phyloP scores from a whole-genome alignment of 2,329 filamentous ascomycete species.

The Ophiosphaerella herpotricha region DNA sequence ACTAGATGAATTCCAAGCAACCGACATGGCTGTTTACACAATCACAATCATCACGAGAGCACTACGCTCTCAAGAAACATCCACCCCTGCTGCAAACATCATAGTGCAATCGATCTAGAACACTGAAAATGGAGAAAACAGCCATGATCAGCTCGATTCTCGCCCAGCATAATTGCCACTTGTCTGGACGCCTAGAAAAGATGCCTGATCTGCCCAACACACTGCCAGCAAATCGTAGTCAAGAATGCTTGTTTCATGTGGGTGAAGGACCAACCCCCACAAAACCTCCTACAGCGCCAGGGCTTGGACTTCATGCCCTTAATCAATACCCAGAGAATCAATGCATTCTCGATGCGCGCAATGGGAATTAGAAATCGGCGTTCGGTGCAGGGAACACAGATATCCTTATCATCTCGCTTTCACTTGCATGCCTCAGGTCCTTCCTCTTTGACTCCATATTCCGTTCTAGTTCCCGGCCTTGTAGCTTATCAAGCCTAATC shows the following conservation, averaged over 20 bases:
- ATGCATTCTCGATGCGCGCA: constrained; percentile 13
- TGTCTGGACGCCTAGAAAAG: not conserved
- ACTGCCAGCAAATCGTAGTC: not conserved
- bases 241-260: constrained; percentile 4
- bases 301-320: constrained; percentile 16
- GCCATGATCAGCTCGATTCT: not conserved
- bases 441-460: constrained; percentile 17
- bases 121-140: not conserved
- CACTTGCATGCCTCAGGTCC: constrained; percentile 9
- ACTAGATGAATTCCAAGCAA: not conserved
- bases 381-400: not conserved
- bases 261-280: constrained; percentile 8
- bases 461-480: constrained; percentile 3
- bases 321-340: constrained; percentile 33
- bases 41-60: not conserved
- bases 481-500: constrained; percentile 2
- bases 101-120: not conserved
- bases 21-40: not conserved
- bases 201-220: not conserved
- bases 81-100: too few species aligned
- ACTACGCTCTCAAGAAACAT: not conserved
- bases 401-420: constrained; percentile 26
- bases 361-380: constrained; percentile 12
- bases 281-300: constrained; percentile 20
- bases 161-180: not conserved